Conservation (phyloP, 805 yeast genomes). For the Nakazawaea anatomiae region DNA sequence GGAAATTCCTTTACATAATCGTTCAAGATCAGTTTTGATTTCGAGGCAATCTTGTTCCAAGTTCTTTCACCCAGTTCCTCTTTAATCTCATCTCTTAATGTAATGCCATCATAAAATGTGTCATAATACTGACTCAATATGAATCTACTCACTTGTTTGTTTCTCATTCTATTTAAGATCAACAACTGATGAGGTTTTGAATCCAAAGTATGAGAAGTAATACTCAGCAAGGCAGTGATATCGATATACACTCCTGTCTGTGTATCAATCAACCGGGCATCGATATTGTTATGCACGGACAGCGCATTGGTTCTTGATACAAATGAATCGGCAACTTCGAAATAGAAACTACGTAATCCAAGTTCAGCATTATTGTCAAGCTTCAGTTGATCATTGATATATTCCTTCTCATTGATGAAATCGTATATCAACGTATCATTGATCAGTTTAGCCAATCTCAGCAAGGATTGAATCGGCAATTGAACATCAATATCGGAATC, state of each 20-base stretch:
- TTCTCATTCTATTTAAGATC: not conserved
- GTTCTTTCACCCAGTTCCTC: not conserved
- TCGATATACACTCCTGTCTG: slow-evolving; percentile 42
- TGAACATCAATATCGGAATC: slow-evolving; percentile 59
- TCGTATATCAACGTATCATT: slow-evolving; percentile 49
- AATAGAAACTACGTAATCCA: slow-evolving; percentile 25
- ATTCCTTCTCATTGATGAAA: slow-evolving; percentile 10
- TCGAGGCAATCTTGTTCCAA: not conserved
- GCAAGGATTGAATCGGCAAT: slow-evolving; percentile 40
- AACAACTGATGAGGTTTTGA: not conserved
- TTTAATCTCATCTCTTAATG: not conserved
- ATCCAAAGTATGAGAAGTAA: not conserved
- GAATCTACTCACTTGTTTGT: not conserved
- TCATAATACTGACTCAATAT: not conserved
- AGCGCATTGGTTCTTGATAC: slow-evolving; percentile 28
- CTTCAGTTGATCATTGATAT: slow-evolving; percentile 8
- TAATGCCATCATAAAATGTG: slow-evolving; percentile 4
- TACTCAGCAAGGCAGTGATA: slow-evolving; percentile 30
- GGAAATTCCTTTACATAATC: not conserved
- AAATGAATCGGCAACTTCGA: slow-evolving; percentile 29
- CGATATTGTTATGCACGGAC: slow-evolving; percentile 45
- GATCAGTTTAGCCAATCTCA: slow-evolving; percentile 35
- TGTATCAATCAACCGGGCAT: slow-evolving; percentile 48
- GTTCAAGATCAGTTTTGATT: not conserved
- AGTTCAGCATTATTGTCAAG: slow-evolving; percentile 13